Evolutionary conservation across 2,329 filamentous ascomycete species (phyloP).

Genomic region (Thelonectria rubi): DNA sequence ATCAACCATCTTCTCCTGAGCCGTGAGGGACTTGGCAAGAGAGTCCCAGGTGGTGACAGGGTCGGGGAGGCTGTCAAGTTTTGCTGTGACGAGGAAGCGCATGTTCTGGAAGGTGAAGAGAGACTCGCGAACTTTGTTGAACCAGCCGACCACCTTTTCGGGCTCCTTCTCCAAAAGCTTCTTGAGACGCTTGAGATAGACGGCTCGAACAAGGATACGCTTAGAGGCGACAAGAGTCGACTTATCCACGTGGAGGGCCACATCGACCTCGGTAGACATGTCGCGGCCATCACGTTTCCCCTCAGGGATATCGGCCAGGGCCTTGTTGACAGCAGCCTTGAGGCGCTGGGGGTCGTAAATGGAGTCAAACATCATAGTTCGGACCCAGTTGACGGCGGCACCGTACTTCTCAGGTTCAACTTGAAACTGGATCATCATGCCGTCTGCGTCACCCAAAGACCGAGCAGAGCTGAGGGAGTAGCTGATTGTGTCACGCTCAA

Average conservation of each 20-base stretch:
- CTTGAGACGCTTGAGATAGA: conserved; percentile 87
- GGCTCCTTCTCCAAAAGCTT: conserved; percentile 82
- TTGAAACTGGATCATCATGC: conserved; percentile 82
- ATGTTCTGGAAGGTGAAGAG: conserved; percentile 89
- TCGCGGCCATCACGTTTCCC: conserved; percentile 84
- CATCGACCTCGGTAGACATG: conserved; percentile 72
- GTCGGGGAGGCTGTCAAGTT: conserved; percentile 76
- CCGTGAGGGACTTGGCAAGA: conserved; percentile 52
- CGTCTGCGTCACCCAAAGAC: conserved; percentile 79
- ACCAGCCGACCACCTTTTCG: conserved; percentile 76
- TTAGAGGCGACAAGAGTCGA: conserved; percentile 81
- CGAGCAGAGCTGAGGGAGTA: conserved; percentile 78
- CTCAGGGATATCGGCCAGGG: conserved; percentile 91
- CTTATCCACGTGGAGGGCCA: conserved; percentile 81
- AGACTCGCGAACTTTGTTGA: conserved; percentile 77
- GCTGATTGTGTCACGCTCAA: conserved; percentile 90
- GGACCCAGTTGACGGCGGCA: conserved; percentile 83
- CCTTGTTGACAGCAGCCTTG: conserved; percentile 75
- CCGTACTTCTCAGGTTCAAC: conserved; percentile 89
- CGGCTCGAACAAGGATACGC: conserved; percentile 83
- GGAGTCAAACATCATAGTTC: conserved; percentile 85
- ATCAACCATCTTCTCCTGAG: conserved; percentile 65
- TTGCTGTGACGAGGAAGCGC: conserved; percentile 83
- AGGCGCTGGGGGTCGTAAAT: conserved; percentile 80
- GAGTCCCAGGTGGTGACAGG: conserved; percentile 83